A percentile compares a stretch with the other conserved stretches of the same genome.
Conservation (phyloP, 164 flowering plant species). For the Aristolochia californica region DNA sequence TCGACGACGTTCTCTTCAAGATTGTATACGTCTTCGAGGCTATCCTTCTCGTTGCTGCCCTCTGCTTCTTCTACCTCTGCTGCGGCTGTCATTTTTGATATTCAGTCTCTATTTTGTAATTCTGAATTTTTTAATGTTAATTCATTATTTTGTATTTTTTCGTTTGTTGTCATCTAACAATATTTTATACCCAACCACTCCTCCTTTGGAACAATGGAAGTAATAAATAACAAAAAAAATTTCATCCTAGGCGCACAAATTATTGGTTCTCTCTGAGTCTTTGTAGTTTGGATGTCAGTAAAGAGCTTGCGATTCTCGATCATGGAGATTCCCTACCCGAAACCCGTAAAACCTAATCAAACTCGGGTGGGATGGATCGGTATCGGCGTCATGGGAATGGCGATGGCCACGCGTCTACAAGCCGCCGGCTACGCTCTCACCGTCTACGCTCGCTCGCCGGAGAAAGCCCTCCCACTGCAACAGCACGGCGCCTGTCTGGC, state of each 20-base stretch:
- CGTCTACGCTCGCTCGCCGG: constrained; percentile 50
- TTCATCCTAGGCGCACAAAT: too few relatives aligned
- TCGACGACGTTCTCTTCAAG: constrained; percentile 32
- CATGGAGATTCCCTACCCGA: constrained; percentile 45
- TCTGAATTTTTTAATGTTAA: neutral
- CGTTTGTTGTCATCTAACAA: neutral
- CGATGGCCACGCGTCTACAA: too few relatives aligned
- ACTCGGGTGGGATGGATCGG: constrained; percentile 83
- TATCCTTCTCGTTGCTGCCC: constrained; percentile 24
- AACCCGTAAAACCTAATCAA: constrained; percentile 29
- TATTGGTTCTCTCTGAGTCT: too few relatives aligned
- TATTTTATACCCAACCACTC: neutral
- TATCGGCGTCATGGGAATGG: constrained; percentile 74
- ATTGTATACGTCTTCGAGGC: constrained; percentile 29
- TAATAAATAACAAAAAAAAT: too few relatives aligned
- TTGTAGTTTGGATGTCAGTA: neutral
- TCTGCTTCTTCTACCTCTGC: constrained; percentile 33
- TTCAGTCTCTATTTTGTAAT: neutral
- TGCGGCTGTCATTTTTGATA: constrained; percentile 32
- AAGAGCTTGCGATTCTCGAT: neutral
- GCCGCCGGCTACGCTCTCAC: too few relatives aligned
- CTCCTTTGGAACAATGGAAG: neutral
- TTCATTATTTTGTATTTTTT: neutral
- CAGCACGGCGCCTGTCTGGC: constrained; percentile 46
- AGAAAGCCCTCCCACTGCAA: constrained; percentile 36